These are phyloP conservation scores for Solanum chaucha DNA, from an alignment of 257 asterid genomes.

Conservation along the genomic window DNA sequence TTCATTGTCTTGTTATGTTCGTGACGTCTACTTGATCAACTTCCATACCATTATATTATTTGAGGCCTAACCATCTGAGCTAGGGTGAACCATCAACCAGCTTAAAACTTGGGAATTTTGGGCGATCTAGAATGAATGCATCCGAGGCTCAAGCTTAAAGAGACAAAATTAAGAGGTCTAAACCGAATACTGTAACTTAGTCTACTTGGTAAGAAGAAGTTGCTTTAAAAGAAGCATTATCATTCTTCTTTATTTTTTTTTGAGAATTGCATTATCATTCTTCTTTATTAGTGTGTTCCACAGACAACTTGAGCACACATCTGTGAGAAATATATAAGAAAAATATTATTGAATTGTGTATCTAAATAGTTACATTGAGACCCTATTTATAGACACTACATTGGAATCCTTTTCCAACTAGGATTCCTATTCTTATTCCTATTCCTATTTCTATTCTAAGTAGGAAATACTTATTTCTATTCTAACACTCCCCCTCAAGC, in stretches of 20 bases:
- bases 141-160: background rate
- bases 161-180: background rate
- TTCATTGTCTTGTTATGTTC: background rate
- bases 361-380: too few relatives aligned
- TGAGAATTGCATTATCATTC: background rate
- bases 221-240: background rate
- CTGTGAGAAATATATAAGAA: too few relatives aligned
- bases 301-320: background rate
- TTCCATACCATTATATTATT: background rate
- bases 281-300: background rate
- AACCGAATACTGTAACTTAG: background rate
- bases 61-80: background rate
- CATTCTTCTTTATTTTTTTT: background rate
- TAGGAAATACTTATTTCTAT: too few relatives aligned
- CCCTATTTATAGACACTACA: too few relatives aligned
- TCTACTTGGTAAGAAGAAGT: background rate
- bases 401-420: too few relatives aligned
- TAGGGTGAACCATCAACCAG: background rate
- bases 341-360: too few relatives aligned
- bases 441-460: too few relatives aligned
- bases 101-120: background rate
- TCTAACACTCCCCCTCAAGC: too few relatives aligned
- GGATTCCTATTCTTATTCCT: too few relatives aligned
- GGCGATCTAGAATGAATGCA: background rate
- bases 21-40: too few relatives aligned